These are phyloP conservation scores for Populus trichocarpa DNA, from an alignment of 441 rosid species.

Conservation along the genomic window DNA sequence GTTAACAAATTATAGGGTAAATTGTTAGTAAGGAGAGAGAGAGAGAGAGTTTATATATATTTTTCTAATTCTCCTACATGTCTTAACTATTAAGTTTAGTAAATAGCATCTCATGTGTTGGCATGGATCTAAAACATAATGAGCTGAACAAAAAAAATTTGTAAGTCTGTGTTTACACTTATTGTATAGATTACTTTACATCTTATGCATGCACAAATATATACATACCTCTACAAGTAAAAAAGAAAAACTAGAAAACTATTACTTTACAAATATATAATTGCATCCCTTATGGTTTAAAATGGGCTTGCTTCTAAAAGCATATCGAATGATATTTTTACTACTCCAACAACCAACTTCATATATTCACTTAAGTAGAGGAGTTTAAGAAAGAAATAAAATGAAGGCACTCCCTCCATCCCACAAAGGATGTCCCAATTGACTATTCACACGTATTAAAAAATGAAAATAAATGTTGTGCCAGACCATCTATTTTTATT, in stretches of 20 bases:
- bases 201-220: background rate
- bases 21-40: background rate
- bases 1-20: background rate
- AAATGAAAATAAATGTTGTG: background rate
- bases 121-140: background rate
- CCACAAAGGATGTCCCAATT: background rate
- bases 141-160: too few relatives aligned
- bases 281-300: background rate
- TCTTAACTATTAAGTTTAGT: background rate
- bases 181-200: background rate
- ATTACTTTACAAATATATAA: too few relatives aligned
- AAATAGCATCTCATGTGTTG: background rate
- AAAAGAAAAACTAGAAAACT: background rate
- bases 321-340: background rate
- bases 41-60: too few relatives aligned
- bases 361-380: background rate
- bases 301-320: background rate
- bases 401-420: background rate
- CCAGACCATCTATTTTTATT: background rate
- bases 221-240: background rate
- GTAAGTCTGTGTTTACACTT: background rate
- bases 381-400: slow-evolving; percentile 2
- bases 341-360: background rate
- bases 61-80: background rate
- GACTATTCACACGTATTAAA: background rate